Percentiles rank a stretch among this genome's conserved stretches.
phyloP scores from a whole-genome alignment of 345 rosid species.

The Salix arbutifolia region DNA sequence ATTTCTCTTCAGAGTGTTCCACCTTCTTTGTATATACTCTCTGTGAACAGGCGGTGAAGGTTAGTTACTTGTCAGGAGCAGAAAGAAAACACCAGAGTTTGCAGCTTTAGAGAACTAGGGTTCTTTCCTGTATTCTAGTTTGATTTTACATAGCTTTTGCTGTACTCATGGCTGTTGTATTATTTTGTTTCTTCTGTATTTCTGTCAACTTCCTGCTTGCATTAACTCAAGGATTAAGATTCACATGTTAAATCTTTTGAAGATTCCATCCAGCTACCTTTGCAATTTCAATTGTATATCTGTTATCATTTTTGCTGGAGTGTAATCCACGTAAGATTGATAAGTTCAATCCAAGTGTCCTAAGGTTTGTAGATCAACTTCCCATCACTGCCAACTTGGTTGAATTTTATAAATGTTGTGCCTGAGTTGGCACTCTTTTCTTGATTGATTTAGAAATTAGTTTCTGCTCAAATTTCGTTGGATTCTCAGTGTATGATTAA shows the following conservation, averaged over 20 bases:
- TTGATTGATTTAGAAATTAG: too few species aligned
- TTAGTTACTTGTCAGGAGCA: background rate
- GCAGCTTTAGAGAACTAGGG: background rate
- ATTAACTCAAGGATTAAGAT: background rate
- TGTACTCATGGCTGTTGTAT: background rate
- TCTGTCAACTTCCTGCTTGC: background rate
- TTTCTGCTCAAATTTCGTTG: too few species aligned
- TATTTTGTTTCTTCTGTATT: background rate
- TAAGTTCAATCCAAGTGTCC: too few species aligned
- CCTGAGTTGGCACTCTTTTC: too few species aligned
- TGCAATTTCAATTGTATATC: too few species aligned
- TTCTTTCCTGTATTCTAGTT: background rate
- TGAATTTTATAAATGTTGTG: too few species aligned
- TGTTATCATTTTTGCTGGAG: too few species aligned
- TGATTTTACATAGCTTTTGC: background rate
- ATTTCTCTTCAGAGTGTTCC: background rate
- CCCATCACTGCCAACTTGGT: too few species aligned
- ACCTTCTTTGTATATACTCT: background rate
- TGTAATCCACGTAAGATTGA: too few species aligned
- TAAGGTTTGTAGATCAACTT: too few species aligned
- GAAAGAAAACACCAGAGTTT: background rate
- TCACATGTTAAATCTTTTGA: background rate
- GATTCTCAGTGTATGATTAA: too few species aligned
- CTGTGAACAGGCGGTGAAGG: background rate
- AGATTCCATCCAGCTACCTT: too few species aligned